Conservation (phyloP, 441 rosid genomes). For the Arabidopsis lyrata region DNA sequence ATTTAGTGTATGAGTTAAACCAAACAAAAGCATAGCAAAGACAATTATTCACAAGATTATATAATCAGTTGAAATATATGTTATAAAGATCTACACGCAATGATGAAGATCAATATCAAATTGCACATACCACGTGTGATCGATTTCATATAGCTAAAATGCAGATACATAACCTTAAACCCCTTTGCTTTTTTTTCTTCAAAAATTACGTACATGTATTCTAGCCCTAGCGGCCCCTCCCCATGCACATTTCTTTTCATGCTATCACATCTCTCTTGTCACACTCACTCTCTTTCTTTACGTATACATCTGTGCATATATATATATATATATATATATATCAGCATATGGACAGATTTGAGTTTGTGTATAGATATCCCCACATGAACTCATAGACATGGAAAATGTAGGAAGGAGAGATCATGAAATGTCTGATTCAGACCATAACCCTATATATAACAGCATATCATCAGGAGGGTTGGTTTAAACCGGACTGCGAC, state of each 20-base stretch:
- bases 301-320: too few relatives aligned
- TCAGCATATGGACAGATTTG: conserved; percentile 3
- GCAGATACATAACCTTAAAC: conserved; percentile 31
- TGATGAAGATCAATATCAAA: conserved; percentile 22
- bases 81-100: conserved; percentile 13
- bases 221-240: conserved; percentile 42
- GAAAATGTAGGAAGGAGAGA: conserved; percentile 34
- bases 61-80: conserved; percentile 1
- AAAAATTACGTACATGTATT: conserved; percentile 9
- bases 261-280: conserved; percentile 45
- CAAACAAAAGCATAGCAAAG: conserved; percentile 28
- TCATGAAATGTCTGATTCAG: conserved; percentile 35
- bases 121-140: conserved; percentile 29
- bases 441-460: conserved; percentile 37
- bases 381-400: conserved; percentile 38
- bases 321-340: background rate
- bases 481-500: conserved; percentile 31
- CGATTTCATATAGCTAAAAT: conserved; percentile 36
- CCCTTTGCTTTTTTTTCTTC: conserved; percentile 7
- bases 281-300: conserved; percentile 31
- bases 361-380: conserved; percentile 34
- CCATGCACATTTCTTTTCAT: conserved; percentile 46
- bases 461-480: conserved; percentile 32
- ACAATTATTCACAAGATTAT: conserved; percentile 27
- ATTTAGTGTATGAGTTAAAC: conserved; percentile 32